Evolutionary conservation across 495 filamentous ascomycete species (phyloP), one percentile per base, ranked within the genome.

Genomic region (Tuber magnatum): DNA sequence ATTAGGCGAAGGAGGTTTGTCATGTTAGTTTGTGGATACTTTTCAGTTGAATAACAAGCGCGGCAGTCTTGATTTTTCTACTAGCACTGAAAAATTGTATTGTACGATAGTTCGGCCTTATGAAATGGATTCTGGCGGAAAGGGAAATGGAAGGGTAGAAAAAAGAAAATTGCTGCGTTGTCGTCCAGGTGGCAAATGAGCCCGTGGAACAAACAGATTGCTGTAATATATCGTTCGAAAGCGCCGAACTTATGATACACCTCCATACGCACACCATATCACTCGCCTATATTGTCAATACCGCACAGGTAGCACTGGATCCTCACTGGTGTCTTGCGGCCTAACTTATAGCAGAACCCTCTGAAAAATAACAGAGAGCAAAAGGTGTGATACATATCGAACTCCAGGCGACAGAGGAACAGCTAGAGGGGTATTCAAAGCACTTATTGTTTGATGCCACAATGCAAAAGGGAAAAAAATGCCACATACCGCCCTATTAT

Each of bases 401-500:
- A 65, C 56, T 65, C 28, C 16, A 2, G 5, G 14, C 7, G 6
- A 65, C 28, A 65, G 2, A 32, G 35, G 28, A 22, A 61, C n/a
- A 51, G 56, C 3, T 35, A 3, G 28, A 35, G 7, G 56, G 56
- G 28, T 65, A 16, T 65, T 65, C 8, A 65, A 65, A 65, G 56
- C 14, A 35, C 56, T 12, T 8, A 35, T 2, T 5, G 3, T 56
- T 10, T 32, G 4, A 28, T 8, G 28, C 56, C 10, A 65, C 28
- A 65, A 32, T 14, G 28, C 56, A 35, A 35, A 35, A 32, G 28
- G 28, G 32, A 32, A 32, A 32, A 61, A 16, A 28, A 46, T 40
- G 43, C 24, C 24, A 32, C 51, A 61, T 16, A 32, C n/a, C 51
- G n/a, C 51, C 51, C n/a, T 61, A 74, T 77, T 71, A 56, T 28